Base-by-base conservation (phyloP, 2,329 filamentous ascomycete species). In the Aureobasidium sp. region DNA sequence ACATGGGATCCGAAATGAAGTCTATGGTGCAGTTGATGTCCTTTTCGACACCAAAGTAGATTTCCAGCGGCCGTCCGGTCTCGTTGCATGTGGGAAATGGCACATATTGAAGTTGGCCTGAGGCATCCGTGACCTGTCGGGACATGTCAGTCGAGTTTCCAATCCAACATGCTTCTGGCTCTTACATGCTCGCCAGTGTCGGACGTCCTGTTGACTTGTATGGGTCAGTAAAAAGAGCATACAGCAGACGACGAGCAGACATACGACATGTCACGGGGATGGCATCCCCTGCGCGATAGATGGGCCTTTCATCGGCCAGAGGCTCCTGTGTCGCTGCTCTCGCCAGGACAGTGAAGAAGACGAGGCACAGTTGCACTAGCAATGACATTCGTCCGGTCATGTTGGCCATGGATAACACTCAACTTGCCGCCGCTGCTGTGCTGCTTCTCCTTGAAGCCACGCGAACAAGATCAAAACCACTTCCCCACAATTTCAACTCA, bases 81-180 rank as follows among this genome's bases (percentile, higher is more conserved):
- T 97, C 94, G 76, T 91, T 89, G 83, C 94, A 97, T 37, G 82
- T 81, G 27, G 90, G 90, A 75, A 97, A 97, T 42, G 93, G 91
- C 48, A 94, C 87, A 82, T 94, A 97, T 82, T 96, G 84, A 62
- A 97, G 85, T 74, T 95, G 88, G 71, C 94, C 87, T 66, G 87
- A 81, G 39, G 82, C 81, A 73, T 95, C 86, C 71, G 90, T 88
- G 71, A 97, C 87, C 79, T 74, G 57, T 66, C 25, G n/a, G 12
- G n/a, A 3, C 5, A n/a, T 31, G 39, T 57, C 14, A 57, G 53
- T 45, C 5, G 39, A 39, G 7, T 20, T 12, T 27, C 61, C 51
- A 36, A 41, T 57, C 6, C 7, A 8, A 7, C 1, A 9, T 29
- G 27, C 12, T 3, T 42, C 22, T 48, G n/a, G 8, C 27, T 20